Percentiles rank a stretch among this genome's conserved stretches.
Conservation (phyloP, 1,284 basidiomycete genomes). For the Malassezia restricta region DNA sequence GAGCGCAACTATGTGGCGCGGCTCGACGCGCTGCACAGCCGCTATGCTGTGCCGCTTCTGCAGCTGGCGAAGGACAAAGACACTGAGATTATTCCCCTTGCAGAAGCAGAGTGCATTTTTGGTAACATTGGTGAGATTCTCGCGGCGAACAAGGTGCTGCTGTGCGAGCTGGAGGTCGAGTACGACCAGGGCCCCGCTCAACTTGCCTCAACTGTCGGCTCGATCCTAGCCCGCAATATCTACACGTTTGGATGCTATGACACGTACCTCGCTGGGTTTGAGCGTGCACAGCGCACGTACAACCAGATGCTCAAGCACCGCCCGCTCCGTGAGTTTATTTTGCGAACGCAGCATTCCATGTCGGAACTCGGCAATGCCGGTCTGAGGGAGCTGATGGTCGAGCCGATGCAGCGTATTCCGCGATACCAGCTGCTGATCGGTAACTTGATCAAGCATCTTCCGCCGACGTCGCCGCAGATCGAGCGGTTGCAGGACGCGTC, state of each 20-base stretch:
- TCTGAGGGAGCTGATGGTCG: constrained; percentile 86
- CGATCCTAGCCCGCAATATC: constrained; percentile 65
- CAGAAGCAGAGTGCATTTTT: constrained; percentile 83
- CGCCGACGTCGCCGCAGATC: constrained; percentile 49
- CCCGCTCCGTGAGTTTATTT: constrained; percentile 59
- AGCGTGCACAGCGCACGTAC: constrained; percentile 81
- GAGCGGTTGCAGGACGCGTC: constrained; percentile 63
- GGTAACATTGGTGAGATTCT: constrained; percentile 82
- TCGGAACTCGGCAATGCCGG: constrained; percentile 63
- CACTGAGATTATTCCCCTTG: constrained; percentile 70
- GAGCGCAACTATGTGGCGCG: constrained; percentile 41
- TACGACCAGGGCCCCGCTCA: constrained; percentile 50
- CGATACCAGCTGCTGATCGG: constrained; percentile 87
- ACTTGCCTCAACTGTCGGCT: constrained; percentile 60
- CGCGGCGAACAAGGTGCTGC: constrained; percentile 73
- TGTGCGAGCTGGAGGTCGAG: constrained; percentile 63
- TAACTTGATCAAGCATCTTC: constrained; percentile 32
- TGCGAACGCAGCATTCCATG: constrained; percentile 71
- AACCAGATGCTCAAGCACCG: constrained; percentile 68
- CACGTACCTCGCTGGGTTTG: constrained; percentile 78
- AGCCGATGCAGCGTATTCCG: constrained; percentile 97
- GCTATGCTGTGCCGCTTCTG: constrained; percentile 77
- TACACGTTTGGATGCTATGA: constrained; percentile 69
- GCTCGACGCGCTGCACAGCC: constrained; percentile 30
- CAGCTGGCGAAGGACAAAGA: constrained; percentile 70